phyloP scores from a whole-genome alignment of 2,329 filamentous ascomycete species.

The Harringtonia aguacate region DNA sequence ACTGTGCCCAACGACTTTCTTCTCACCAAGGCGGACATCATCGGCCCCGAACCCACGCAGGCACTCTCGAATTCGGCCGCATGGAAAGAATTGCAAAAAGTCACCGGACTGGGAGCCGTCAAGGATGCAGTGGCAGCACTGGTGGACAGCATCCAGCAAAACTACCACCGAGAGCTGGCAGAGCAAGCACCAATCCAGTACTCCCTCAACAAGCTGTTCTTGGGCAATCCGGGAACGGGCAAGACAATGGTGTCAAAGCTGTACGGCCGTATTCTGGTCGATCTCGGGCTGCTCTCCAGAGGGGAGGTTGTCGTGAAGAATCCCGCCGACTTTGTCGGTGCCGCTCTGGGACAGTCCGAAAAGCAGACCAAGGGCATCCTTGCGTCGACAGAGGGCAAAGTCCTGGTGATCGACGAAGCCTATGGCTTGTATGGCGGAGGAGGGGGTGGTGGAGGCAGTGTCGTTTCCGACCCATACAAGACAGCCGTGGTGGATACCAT shows the following conservation, averaged over 20 bases:
- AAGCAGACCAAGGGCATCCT: constrained; percentile 61
- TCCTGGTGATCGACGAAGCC: constrained; percentile 70
- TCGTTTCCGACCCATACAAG: constrained; percentile 3
- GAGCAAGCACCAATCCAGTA: constrained; percentile 50
- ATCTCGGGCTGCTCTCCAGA: constrained; percentile 56
- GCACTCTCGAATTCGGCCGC: constrained; percentile 40
- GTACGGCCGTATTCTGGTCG: constrained; percentile 57
- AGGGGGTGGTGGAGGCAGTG: constrained; percentile 1
- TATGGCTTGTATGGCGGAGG: constrained; percentile 47
- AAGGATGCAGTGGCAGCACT: constrained; percentile 50
- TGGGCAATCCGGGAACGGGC: constrained; percentile 64
- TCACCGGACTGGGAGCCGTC: constrained; percentile 51
- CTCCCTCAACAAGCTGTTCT: constrained; percentile 54
- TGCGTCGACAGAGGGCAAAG: constrained; percentile 54
- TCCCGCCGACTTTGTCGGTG: constrained; percentile 47
- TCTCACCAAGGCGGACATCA: constrained; percentile 56
- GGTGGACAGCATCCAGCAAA: constrained; percentile 49
- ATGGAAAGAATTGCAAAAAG: constrained; percentile 44
- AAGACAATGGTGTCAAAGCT: constrained; percentile 68
- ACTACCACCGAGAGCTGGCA: constrained; percentile 54
- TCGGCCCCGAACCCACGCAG: constrained; percentile 54
- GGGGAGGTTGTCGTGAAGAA: constrained; percentile 59
- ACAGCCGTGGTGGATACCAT: constrained; percentile 63
- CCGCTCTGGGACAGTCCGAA: constrained; percentile 40
- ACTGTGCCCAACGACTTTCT: constrained; percentile 50